Base-by-base conservation (phyloP, 1,284 basidiomycete species). In the Phylloboletellus chloephorus region DNA sequence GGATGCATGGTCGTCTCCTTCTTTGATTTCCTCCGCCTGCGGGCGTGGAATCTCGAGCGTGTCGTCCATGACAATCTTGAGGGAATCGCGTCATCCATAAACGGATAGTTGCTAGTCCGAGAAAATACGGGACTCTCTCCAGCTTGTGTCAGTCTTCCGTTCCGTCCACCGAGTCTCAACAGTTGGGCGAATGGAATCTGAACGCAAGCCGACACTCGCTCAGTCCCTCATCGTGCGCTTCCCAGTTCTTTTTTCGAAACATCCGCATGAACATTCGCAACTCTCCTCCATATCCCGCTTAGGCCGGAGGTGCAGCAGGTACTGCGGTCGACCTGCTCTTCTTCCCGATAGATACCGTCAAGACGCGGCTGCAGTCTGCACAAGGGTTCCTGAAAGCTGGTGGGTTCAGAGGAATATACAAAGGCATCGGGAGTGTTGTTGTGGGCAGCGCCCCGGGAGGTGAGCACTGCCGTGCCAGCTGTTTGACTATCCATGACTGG, bases 391-490 rank as follows among this genome's bases (percentile, higher is more conserved):
- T 79, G 43, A 69, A 72, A 17, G 82, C 91, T 2, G 95, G 96
- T 7, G 95, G 94, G 0, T 91, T 99, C 64, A 78, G 69, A 33
- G 93, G 93, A 6, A 79, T 98, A 10, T 99, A 99, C 67, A 86
- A 88, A 52, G 95, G 96, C 10, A 71, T 99, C 5, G 94, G 94
- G 13, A 96, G 92, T 61, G 94, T 98, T 1, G 84, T 93, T 0
- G 82, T 97, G 7, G 96, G 95, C 13, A 93, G 92, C 58, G 93
- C 95, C 10, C 95, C 96, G 0, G 95, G 95, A 60, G 92, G 92
- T 93, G 60, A 52, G 78, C 62, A 6, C 15, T 22, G 6, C 8
- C 17, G 0, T 24, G 24, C 9, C n/a, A 25, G n/a, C 37, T 11
- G 12, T 25, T 31, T 7, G 4, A 31, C 26, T 22, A 15, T 37